Percentiles rank a stretch among this genome's conserved stretches.
phyloP scores from a whole-genome alignment of 2,329 filamentous ascomycete genomes.

The Aureobasidium sp. region DNA sequence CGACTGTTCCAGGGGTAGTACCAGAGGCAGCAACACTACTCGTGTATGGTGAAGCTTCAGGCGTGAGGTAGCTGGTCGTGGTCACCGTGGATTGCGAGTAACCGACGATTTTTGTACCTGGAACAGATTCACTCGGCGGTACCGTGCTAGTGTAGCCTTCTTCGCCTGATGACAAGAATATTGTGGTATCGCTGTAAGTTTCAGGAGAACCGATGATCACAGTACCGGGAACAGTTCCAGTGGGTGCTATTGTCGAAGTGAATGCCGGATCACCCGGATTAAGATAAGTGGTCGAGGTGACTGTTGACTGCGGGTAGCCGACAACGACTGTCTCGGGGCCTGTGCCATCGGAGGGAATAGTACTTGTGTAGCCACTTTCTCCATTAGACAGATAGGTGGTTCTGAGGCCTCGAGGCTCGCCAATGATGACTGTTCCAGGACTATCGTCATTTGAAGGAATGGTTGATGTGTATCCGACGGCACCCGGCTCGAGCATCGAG shows the following conservation, averaged over 20 bases:
- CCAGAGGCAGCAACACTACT: not conserved
- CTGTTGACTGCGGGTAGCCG: not conserved
- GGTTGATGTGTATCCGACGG: not conserved
- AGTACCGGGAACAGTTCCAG: not conserved
- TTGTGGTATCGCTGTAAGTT: not conserved
- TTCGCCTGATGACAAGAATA: not conserved
- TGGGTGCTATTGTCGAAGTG: not conserved
- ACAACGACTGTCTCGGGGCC: not conserved
- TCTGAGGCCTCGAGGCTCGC: not conserved
- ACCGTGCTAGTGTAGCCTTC: not conserved
- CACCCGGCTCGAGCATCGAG: not conserved
- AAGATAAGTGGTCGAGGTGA: not conserved
- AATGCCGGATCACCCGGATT: not conserved
- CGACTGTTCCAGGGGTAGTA: not conserved
- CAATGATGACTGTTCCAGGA: not conserved
- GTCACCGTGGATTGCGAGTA: not conserved
- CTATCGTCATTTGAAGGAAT: not conserved
- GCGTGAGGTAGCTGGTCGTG: not conserved
- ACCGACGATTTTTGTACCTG: not conserved
- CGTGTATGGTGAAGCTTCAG: not conserved
- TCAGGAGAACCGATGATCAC: not conserved
- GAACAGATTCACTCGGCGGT: not conserved
- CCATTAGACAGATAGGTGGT: not conserved
- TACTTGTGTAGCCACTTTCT: not conserved
- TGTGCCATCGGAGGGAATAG: not conserved